Evolutionary conservation across 2,329 filamentous ascomycete species (phyloP), one percentile per base, ranked within the genome.

Genomic region (Colletotrichum abscissum): DNA sequence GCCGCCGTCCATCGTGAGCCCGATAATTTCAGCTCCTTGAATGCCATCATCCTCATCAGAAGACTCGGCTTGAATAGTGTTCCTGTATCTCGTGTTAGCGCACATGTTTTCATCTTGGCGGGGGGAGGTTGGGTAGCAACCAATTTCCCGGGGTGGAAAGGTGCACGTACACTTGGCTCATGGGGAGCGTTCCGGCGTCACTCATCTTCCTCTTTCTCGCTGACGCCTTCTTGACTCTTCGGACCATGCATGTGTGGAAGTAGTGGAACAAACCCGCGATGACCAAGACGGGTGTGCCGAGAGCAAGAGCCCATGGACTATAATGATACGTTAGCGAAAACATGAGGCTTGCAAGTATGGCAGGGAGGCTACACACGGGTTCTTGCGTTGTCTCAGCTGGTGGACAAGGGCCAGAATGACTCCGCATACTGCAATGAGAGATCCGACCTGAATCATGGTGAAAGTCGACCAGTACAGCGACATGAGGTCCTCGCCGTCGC

Each of bases 401-500:
- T 90, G 87, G 46, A 84, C 83, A 30, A 90, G 80, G 49, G 88
- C 85, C 3, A 91, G 81, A 57, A 89, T 86, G 73, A 91, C 88
- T 33, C 89, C 89, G 14, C 87, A 78, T 77, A 91, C 89, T 71
- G 89, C 89, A 46, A 91, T 90, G 73, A 89, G 81, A 1, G 88
- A 88, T 6, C 89, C 89, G 2, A 91, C 81, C 76, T 91, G 89
- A 5, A 90, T 82, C 84, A 90, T 88, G 26, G 88, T 89, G 88
- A 89, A 91, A 2, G 89, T 90, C 0, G 89, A 87, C 89, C 89
- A 91, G 79, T 90, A 91, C 0, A 91, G 81, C 1, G 86, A 85
- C 81, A 90, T 90, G 68, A 91, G 84, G 75, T 90, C 87, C 76
- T 91, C 89, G 11, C 88, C 89, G 49, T 89, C 88, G 75, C 89